Conservation (phyloP, 2,329 filamentous ascomycete species). For the Diaporthe vaccinii region DNA sequence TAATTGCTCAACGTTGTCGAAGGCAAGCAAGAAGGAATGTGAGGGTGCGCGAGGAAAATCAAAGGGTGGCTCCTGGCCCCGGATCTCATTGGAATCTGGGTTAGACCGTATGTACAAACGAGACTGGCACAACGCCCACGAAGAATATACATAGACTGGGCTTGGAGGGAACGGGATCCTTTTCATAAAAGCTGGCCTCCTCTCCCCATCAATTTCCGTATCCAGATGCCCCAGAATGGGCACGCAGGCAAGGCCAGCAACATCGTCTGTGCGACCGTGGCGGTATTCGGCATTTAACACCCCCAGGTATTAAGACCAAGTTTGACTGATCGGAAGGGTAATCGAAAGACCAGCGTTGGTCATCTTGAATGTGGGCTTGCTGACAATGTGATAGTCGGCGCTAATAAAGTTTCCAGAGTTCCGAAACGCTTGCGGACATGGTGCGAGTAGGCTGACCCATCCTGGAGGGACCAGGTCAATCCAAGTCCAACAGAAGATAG, state of each 20-base stretch:
- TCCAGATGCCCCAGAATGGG: background rate
- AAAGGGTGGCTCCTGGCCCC: too few relatives aligned
- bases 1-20: too few relatives aligned
- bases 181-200: background rate
- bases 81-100: too few relatives aligned
- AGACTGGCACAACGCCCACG: too few relatives aligned
- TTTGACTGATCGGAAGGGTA: background rate
- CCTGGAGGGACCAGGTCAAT: background rate
- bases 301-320: background rate
- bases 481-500: conserved; percentile 40
- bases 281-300: background rate
- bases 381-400: rapidly evolving
- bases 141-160: background rate
- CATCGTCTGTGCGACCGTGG: rapidly evolving
- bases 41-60: too few relatives aligned
- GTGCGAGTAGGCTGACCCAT: background rate
- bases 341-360: background rate
- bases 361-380: background rate
- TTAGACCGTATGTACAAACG: too few relatives aligned
- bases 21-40: too few relatives aligned
- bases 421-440: background rate
- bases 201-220: background rate
- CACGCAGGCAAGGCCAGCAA: background rate
- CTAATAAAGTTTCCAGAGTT: background rate
- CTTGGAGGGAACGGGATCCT: background rate